Base-by-base conservation (phyloP, 139 green algal species). In the Chlamydomonas asymmetrica region DNA sequence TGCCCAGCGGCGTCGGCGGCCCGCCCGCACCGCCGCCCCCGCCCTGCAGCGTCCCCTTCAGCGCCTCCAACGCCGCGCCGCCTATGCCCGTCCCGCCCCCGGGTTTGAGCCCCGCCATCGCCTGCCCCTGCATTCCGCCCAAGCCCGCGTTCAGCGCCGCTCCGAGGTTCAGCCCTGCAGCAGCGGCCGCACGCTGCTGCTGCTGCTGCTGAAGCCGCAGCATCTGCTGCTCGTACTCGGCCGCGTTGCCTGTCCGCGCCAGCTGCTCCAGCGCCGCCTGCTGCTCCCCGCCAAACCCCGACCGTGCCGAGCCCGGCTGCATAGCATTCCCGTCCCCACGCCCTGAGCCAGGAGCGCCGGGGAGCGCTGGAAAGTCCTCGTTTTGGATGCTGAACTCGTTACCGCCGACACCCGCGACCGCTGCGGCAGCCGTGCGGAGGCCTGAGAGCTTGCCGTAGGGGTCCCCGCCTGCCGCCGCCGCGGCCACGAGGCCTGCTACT, bases 331-430 rank as follows among this genome's bases (percentile, higher is more conserved):
- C 7, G 45, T 41, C 35, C 63, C 63, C 52, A 74, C 23, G 23
- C 63, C 73, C 22, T 70, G 41, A 3, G 49, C 63, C 63, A 54
- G 64, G 10, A 40, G n/a, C 32, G 9, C 76, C 76, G 0, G 76
- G 76, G 40, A 85, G 49, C 34, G 79, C 79, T 22, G 79, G 79
- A n/a, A 85, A 85, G 66, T 85, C 79, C 60, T 85, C 79, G 34
- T 80, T 78, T 32, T 74, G 67, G 57, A 85, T 85, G 25, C 62
- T 69, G 52, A 83, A 83, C 34, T 70, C 76, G 35, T 63, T 40
- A 20, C 43, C 67, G 3, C 25, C 71, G n/a, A 56, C 70, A 0
- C 38, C 70, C 31, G 57, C 70, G 3, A 76, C 70, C 29, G 70
- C 70, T 5, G 70, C 70, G 3, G 70, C 70, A 6, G 72, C 29